These are phyloP conservation scores for Microascus cirrosus DNA, from an alignment of 2,329 filamentous ascomycete species.

Conservation along the genomic window DNA sequence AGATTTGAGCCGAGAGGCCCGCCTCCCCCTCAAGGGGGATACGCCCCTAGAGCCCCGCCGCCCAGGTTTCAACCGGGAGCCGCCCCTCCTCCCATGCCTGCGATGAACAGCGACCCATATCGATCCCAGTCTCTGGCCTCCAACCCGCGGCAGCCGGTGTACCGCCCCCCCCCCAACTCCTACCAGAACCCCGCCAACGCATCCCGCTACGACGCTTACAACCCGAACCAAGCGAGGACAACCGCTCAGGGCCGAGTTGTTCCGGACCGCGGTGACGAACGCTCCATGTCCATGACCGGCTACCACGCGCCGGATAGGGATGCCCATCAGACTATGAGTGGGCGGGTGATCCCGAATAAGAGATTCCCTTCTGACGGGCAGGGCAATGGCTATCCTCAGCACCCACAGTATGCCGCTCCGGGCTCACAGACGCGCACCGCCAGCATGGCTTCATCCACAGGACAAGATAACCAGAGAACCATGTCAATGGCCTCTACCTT, in stretches of 20 bases:
- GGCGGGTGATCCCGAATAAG: slow-evolving; percentile 74
- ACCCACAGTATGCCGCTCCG: slow-evolving; percentile 27
- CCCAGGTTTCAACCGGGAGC: slow-evolving; percentile 52
- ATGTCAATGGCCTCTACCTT: slow-evolving; percentile 92
- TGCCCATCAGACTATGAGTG: slow-evolving; percentile 86
- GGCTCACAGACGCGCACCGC: slow-evolving; percentile 48
- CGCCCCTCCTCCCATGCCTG: slow-evolving; percentile 42
- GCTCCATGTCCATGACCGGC: slow-evolving; percentile 92
- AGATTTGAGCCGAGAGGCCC: slow-evolving; percentile 9
- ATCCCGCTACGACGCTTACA: slow-evolving; percentile 65
- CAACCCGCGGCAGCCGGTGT: slow-evolving; percentile 60
- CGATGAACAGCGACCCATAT: slow-evolving; percentile 75
- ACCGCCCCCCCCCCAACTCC: slow-evolving; percentile 46
- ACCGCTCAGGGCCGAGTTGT: slow-evolving; percentile 88
- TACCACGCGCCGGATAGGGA: slow-evolving; percentile 60
- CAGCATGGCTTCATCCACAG: slow-evolving; percentile 47
- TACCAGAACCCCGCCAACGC: slow-evolving; percentile 58
- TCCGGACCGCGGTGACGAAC: slow-evolving; percentile 82
- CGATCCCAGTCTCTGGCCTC: slow-evolving; percentile 88
- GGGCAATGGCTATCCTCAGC: slow-evolving; percentile 20
- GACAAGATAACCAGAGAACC: slow-evolving; percentile 44
- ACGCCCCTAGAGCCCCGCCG: slow-evolving; percentile 20
- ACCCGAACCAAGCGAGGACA: slow-evolving; percentile 57
- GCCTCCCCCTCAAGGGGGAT: slow-evolving; percentile 8
- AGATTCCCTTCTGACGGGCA: slow-evolving; percentile 29